phyloP scores from a whole-genome alignment of 805 yeast genomes.

The Metschnikowia lochheadii region DNA sequence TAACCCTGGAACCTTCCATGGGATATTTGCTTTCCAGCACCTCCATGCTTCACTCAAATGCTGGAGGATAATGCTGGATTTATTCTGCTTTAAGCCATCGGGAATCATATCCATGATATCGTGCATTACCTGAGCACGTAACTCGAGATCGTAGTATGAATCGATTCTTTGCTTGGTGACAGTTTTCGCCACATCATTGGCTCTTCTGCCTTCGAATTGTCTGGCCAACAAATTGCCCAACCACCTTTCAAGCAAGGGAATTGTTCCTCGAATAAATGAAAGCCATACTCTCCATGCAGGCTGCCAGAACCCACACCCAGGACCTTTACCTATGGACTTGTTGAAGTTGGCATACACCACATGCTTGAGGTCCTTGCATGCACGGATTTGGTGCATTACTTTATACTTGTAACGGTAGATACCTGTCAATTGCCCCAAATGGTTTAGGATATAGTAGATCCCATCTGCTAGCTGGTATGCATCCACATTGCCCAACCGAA shows the following conservation, averaged over 20 bases:
- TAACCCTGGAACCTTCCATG: constrained; percentile 96
- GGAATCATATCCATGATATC: constrained; percentile 97
- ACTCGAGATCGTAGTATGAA: constrained; percentile 88
- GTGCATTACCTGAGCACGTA: constrained; percentile 90
- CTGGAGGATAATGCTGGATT: constrained; percentile 82
- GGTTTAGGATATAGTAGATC: constrained; percentile 82
- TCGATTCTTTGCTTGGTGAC: constrained; percentile 94
- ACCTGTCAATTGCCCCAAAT: constrained; percentile 94
- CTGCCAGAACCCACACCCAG: constrained; percentile 99
- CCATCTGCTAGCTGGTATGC: constrained; percentile 96
- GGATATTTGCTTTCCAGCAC: constrained; percentile 98
- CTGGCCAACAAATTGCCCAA: constrained; percentile 84
- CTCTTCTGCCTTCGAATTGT: constrained; percentile 92
- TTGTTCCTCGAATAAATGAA: constrained; percentile 82
- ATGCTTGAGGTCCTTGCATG: constrained; percentile 93
- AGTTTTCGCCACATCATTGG: constrained; percentile 88
- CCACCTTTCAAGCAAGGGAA: constrained; percentile 93
- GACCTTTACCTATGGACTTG: constrained; percentile 88
- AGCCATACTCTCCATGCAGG: constrained; percentile 99
- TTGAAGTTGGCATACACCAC: constrained; percentile 84
- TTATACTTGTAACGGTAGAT: constrained; percentile 94
- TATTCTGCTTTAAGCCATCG: constrained; percentile 82
- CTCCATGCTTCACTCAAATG: constrained; percentile 98
- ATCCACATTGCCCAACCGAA: constrained; percentile 83
- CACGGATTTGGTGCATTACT: constrained; percentile 96